Base-by-base conservation (phyloP, 2,329 filamentous ascomycete genomes). In the Emericellopsis cladophorae region DNA sequence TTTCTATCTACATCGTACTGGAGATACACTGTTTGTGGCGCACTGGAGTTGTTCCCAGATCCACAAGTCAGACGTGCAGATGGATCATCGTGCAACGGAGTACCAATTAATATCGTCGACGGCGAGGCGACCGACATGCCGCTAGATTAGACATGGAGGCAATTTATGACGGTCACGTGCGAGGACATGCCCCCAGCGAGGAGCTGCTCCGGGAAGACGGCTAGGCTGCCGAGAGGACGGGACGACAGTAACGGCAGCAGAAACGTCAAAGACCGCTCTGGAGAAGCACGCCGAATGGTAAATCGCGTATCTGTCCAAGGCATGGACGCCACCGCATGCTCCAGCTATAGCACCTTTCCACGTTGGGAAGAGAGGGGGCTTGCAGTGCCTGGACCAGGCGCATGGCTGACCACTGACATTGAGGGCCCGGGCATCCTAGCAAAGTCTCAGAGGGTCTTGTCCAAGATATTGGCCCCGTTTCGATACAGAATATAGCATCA, bases 81-180 rank as follows among this genome's bases (percentile, higher is more conserved):
- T 51, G 53, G 5, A 51, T 53, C 18, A 48, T 50, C 37, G 46
- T 45, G 9, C 50, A 53, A 23, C 52, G 53, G 31, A 47, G 51
- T 39, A 51, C 52, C 40, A 21, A 4, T 21, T 21, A 21, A 21
- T 21, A 38, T 52, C 14, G 42, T 51, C 7, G 46, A 53, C 2
- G 53, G 53, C 0, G 48, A 51, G 4, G 41, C 51, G 16, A 56
- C 64, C 36, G 62, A 62, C 0, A 62, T 64, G 46, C 54, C 59
- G 1, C 46, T 65, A 31, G 54, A 21, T 1, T 61, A 22, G 76
- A 68, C 46, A 58, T 56, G 2, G 58, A 71, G 1, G 62, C 65
- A 10, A 51, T 52, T 49, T 47, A 45, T 10, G 44, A 48, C 11
- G 50, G 52, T 2, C 40, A 54, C 31, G 39, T 39, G 2, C 43